phyloP scores from a whole-genome alignment of 1,139 yeast genomes.

The Suhomyces coccinellae region DNA sequence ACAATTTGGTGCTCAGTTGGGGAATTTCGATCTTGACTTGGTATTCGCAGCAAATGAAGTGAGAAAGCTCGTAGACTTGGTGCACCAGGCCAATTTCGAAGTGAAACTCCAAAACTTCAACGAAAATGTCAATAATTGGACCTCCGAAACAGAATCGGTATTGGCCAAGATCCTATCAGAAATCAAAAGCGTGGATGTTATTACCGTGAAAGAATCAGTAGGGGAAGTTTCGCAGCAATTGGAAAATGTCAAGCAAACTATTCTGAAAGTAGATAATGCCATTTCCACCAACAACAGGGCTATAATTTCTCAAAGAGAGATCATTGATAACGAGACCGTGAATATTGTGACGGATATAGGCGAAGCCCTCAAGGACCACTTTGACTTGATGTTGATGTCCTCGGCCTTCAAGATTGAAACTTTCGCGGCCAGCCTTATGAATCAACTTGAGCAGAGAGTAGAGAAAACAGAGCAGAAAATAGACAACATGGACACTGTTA shows the following conservation, averaged over 20 bases:
- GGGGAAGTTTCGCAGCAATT: background rate
- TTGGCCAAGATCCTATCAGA: background rate
- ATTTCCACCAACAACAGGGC: constrained; percentile 1
- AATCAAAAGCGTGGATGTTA: constrained; percentile 2
- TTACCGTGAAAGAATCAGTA: constrained; percentile 1
- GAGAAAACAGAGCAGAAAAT: background rate
- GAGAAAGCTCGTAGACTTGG: background rate
- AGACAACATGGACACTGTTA: background rate
- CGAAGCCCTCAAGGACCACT: constrained; percentile 6
- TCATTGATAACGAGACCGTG: constrained; percentile 15
- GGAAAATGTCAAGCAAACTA: background rate
- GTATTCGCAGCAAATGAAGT: constrained; percentile 6
- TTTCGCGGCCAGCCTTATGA: constrained; percentile 2
- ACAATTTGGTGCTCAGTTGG: background rate
- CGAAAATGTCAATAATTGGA: background rate
- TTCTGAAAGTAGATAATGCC: background rate
- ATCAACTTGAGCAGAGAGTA: constrained; percentile 2
- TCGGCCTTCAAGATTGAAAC: constrained; percentile 13
- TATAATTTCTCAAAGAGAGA: constrained; percentile 1
- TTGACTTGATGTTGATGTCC: constrained; percentile 14
- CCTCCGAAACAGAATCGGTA: constrained; percentile 1
- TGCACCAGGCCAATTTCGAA: background rate
- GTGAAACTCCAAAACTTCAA: background rate
- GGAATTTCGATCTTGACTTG: constrained; percentile 1
- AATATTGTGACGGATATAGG: constrained; percentile 14